phyloP scores from a whole-genome alignment of 2,329 filamentous ascomycete genomes.

The Xylariaceae sp. region DNA sequence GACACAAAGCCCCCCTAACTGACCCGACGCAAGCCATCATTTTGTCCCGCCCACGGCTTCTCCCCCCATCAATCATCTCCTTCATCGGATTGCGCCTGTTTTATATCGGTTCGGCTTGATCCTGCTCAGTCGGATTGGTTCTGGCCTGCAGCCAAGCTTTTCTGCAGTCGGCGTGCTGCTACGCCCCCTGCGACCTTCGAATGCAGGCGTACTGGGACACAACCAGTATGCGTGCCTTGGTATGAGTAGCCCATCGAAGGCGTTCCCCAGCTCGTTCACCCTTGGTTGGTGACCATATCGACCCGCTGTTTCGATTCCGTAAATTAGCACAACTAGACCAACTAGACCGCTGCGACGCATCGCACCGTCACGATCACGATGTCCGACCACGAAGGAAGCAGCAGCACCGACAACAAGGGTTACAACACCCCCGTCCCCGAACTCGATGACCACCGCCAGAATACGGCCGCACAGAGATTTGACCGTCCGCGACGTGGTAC shows the following conservation, averaged over 20 bases:
- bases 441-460: slow-evolving; percentile 81
- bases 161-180: slow-evolving; percentile 36
- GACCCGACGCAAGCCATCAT: slow-evolving; percentile 33
- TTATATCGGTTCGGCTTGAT: slow-evolving; percentile 11
- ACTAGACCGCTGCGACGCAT: slow-evolving; percentile 28
- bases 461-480: slow-evolving; percentile 54
- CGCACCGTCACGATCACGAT: slow-evolving; percentile 44
- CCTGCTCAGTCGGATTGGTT: slow-evolving; percentile 14
- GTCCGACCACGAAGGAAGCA: slow-evolving; percentile 61
- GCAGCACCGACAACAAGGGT: slow-evolving; percentile 53
- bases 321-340: not conserved
- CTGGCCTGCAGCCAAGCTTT: slow-evolving; percentile 12
- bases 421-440: slow-evolving; percentile 72
- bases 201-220: slow-evolving; percentile 26
- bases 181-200: slow-evolving; percentile 32
- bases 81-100: slow-evolving; percentile 1
- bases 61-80: not conserved
- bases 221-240: slow-evolving; percentile 33
- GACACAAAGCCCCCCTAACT: slow-evolving; percentile 98
- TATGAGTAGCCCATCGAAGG: slow-evolving; percentile 31
- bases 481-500: slow-evolving; percentile 64
- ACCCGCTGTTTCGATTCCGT: not conserved
- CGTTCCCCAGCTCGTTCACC: slow-evolving; percentile 19
- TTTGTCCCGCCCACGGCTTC: slow-evolving; percentile 30
- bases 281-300: slow-evolving; percentile 1